A percentile compares a stretch with the other conserved stretches of the same genome.
phyloP scores from a whole-genome alignment of 2,329 filamentous ascomycete species.

The Fusarium armeniacum region DNA sequence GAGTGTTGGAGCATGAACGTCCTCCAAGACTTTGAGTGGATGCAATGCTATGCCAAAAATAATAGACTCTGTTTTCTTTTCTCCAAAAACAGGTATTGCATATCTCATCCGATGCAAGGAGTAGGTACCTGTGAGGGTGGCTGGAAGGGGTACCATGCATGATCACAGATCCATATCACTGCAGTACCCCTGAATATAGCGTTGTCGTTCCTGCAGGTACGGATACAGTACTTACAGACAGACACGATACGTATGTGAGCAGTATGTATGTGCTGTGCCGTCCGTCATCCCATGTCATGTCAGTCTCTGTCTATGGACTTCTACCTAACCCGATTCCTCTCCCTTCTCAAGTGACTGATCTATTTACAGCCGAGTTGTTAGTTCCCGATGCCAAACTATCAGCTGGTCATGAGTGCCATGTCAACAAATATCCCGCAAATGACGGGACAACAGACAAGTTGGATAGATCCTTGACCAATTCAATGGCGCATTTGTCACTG shows the following conservation, averaged over 20 bases:
- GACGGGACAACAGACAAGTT: constrained; percentile 7
- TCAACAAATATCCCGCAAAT: constrained; percentile 26
- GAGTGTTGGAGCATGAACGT: constrained; percentile 21
- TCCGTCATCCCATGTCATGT: constrained; percentile 1
- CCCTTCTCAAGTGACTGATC: constrained; percentile 8
- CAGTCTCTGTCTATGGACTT: neutral
- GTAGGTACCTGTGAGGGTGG: constrained; percentile 23
- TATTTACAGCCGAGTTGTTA: constrained; percentile 5
- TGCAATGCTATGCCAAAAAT: constrained; percentile 2
- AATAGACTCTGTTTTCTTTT: constrained; percentile 5
- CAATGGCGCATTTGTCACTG: constrained; percentile 8
- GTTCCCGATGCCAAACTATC: constrained; percentile 4
- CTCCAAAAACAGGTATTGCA: neutral
- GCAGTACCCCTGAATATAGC: constrained; percentile 46
- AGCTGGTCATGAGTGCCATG: constrained; percentile 13
- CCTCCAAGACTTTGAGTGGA: constrained; percentile 18
- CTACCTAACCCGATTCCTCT: neutral
- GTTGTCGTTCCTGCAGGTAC: constrained; percentile 53
- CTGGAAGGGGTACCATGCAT: constrained; percentile 33
- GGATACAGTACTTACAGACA: constrained; percentile 4
- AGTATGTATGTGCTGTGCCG: constrained; percentile 2
- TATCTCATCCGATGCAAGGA: constrained; percentile 40
- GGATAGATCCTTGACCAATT: constrained; percentile 8
- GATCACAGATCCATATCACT: constrained; percentile 37
- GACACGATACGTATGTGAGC: neutral